A percentile compares a stretch with the other conserved stretches of the same genome.
These are phyloP conservation scores for Rhynchospora breviuscula DNA, from an alignment of 176 grass and related monocot genomes.

Conservation along the genomic window DNA sequence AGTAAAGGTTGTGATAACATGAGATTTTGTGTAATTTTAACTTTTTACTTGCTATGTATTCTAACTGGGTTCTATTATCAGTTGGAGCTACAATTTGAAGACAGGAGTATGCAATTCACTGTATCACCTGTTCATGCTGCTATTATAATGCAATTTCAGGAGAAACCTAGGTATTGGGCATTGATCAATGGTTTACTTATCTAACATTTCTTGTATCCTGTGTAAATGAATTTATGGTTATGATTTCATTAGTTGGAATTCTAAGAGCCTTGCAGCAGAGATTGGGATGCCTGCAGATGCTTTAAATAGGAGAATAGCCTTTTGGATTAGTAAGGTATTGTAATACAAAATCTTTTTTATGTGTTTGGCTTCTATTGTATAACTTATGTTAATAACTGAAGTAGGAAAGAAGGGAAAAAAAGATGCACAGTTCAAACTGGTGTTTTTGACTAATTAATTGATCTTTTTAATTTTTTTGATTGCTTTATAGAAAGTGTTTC, in stretches of 20 bases:
- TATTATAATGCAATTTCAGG: conserved; percentile 95
- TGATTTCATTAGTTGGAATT: conserved; percentile 67
- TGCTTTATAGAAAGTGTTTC: neutral
- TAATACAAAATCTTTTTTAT: neutral
- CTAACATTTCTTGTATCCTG: neutral
- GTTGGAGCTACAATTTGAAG: conserved; percentile 94
- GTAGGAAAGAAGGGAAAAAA: neutral
- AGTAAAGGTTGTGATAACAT: conserved; percentile 64
- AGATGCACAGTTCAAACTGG: neutral
- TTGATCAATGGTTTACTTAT: conserved; percentile 12
- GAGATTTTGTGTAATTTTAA: neutral
- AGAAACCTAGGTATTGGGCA: conserved; percentile 57
- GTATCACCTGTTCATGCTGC: conserved; percentile 91
- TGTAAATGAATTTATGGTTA: conserved; percentile 14
- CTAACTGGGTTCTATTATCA: conserved; percentile 26
- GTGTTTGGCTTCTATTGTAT: neutral
- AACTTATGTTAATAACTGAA: neutral
- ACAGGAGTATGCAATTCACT: conserved; percentile 78
- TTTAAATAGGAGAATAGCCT: conserved; percentile 86
- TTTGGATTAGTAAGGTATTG: conserved; percentile 93
- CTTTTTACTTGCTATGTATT: neutral
- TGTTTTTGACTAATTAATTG: neutral
- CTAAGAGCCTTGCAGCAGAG: conserved; percentile 73
- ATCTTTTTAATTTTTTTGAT: neutral
- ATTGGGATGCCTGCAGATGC: conserved; percentile 72